Conservation (phyloP, 768 basidiomycete species). For the Hericium erinaceus region DNA sequence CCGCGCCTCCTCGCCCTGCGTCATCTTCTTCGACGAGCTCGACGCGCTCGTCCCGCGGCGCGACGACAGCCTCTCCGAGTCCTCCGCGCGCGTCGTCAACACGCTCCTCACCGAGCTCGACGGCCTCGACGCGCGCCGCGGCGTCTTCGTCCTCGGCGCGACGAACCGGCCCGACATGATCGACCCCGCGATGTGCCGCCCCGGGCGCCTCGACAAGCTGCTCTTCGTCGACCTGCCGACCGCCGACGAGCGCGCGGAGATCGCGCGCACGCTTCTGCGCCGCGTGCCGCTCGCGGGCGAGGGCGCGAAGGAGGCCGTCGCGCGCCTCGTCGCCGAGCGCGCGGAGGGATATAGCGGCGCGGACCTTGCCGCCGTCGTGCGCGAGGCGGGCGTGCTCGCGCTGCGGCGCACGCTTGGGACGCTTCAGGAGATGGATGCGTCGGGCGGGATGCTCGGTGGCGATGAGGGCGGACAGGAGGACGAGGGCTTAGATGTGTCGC, state of each 20-base stretch:
- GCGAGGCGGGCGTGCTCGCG: conserved; percentile 86
- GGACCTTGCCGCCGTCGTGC: conserved; percentile 78
- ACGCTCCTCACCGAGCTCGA: conserved; percentile 92
- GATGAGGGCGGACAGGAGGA: conserved; percentile 14
- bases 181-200: conserved; percentile 96
- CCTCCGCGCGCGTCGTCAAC: conserved; percentile 88
- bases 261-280: conserved; percentile 65
- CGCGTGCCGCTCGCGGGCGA: conserved; percentile 52
- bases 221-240: conserved; percentile 86
- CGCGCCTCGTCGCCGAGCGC: conserved; percentile 41
- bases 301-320: conserved; percentile 27
- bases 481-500: conserved; percentile 14
- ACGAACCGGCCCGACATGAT: conserved; percentile 97
- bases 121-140: conserved; percentile 77
- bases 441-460: conserved; percentile 7
- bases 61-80: conserved; percentile 88
- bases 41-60: conserved; percentile 87
- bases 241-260: conserved; percentile 69
- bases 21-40: conserved; percentile 93
- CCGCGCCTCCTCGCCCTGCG: conserved; percentile 86
- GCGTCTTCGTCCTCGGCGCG: conserved; percentile 89
- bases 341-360: conserved; percentile 92
- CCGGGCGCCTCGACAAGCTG: conserved; percentile 88
- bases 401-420: conserved; percentile 60
- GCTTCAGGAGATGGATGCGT: conserved; percentile 48